These are phyloP conservation scores for Ascoidea rubescens DNA, from an alignment of 805 yeast species.

Conservation along the genomic window DNA sequence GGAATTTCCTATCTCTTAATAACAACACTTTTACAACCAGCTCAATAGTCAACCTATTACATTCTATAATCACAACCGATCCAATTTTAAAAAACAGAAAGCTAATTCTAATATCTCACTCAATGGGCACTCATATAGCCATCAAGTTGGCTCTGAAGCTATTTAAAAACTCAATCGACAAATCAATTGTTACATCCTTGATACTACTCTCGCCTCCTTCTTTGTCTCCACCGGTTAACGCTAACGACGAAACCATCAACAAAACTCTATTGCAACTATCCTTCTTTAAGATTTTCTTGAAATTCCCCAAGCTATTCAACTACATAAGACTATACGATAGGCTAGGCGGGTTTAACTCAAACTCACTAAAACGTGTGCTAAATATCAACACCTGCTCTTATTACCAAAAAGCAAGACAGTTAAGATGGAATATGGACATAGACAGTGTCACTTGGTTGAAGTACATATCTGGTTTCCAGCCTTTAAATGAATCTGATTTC, in stretches of 20 bases:
- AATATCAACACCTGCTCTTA: constrained; percentile 15
- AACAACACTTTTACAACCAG: constrained; percentile 10
- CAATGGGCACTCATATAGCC: constrained; percentile 54
- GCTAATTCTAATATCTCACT: constrained; percentile 48
- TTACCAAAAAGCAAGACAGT: constrained; percentile 30
- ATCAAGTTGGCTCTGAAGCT: constrained; percentile 27
- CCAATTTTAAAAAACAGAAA: constrained; percentile 10
- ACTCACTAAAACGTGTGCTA: constrained; percentile 46
- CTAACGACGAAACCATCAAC: background rate
- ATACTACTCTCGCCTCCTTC: constrained; percentile 38
- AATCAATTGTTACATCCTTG: constrained; percentile 24
- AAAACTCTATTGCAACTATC: background rate
- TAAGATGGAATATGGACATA: constrained; percentile 60
- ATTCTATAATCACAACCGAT: constrained; percentile 9
- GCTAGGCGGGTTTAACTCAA: constrained; percentile 43
- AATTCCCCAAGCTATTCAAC: constrained; percentile 27
- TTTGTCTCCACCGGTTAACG: background rate
- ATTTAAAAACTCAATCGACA: constrained; percentile 8
- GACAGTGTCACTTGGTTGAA: constrained; percentile 37
- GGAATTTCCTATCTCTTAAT: background rate
- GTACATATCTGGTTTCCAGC: constrained; percentile 27
- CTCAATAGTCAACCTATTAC: constrained; percentile 5
- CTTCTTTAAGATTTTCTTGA: background rate
- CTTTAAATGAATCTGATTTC: background rate
- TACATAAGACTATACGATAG: constrained; percentile 45